Evolutionary conservation across 345 rosid genomes (phyloP).

Genomic region (Salix exigua): DNA sequence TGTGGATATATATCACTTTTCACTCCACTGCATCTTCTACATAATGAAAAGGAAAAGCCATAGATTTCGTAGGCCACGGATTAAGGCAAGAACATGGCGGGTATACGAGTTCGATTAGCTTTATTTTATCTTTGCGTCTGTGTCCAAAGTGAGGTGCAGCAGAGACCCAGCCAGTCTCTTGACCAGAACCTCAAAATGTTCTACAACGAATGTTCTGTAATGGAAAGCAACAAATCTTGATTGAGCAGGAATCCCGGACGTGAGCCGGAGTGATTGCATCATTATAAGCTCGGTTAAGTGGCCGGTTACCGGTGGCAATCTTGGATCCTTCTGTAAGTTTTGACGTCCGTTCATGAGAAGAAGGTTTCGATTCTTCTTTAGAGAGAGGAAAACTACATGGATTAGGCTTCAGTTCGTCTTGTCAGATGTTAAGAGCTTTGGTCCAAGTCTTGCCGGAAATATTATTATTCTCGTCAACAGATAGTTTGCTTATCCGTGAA

Average conservation of each 20-base stretch:
- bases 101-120: neutral
- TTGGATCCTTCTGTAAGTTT: neutral
- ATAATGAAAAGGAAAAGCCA: slow-evolving; percentile 20
- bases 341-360: neutral
- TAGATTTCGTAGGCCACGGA: slow-evolving; percentile 28
- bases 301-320: neutral
- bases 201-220: slow-evolving; percentile 6
- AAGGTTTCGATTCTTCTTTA: neutral
- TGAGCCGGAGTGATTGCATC: slow-evolving; percentile 2
- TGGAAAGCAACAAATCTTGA: neutral
- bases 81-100: slow-evolving; percentile 16
- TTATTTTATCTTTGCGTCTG: slow-evolving; percentile 4
- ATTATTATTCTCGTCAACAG: too few species aligned
- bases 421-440: too few species aligned
- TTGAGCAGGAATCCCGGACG: slow-evolving; percentile 20
- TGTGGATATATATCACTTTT: slow-evolving; percentile 10
- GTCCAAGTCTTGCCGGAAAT: too few species aligned
- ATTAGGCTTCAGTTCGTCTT: too few species aligned
- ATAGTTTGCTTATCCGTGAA: neutral
- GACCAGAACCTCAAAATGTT: slow-evolving; percentile 13
- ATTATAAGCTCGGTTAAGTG: neutral
- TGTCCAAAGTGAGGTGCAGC: slow-evolving; percentile 16
- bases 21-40: slow-evolving; percentile 8
- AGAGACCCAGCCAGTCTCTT: neutral
- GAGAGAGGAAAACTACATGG: too few species aligned